phyloP scores from a whole-genome alignment of 352 stramenopile species.

The Proteromonas lacertae region DNA sequence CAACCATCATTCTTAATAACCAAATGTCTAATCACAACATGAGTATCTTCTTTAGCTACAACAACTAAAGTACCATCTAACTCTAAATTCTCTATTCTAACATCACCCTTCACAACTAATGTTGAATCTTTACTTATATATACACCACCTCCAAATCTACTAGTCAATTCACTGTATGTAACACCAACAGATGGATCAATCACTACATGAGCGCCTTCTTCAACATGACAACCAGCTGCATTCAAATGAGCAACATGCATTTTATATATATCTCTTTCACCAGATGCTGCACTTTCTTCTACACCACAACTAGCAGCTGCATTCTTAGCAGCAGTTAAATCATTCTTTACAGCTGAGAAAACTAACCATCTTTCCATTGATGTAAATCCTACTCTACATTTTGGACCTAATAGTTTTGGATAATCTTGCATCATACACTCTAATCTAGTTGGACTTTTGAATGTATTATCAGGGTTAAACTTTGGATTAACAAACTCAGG shows the following conservation, averaged over 20 bases:
- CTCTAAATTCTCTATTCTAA: background rate
- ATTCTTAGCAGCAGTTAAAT: slow-evolving; percentile 12
- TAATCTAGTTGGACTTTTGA: slow-evolving; percentile 55
- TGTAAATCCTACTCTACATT: slow-evolving; percentile 42
- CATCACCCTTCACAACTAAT: slow-evolving; percentile 23
- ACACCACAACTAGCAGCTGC: slow-evolving; percentile 14
- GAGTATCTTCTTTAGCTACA: background rate
- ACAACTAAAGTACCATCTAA: background rate
- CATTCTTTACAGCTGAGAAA: slow-evolving; percentile 52
- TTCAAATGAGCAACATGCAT: slow-evolving; percentile 14
- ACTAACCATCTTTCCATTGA: slow-evolving; percentile 25
- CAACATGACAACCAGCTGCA: slow-evolving; percentile 14
- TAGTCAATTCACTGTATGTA: slow-evolving; percentile 18
- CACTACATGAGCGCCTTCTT: slow-evolving; percentile 18
- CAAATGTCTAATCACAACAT: too few species aligned
- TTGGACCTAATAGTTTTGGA: slow-evolving; percentile 25
- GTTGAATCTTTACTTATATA: slow-evolving; percentile 20
- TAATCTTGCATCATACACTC: slow-evolving; percentile 81
- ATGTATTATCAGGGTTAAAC: slow-evolving; percentile 39
- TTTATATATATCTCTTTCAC: slow-evolving; percentile 24
- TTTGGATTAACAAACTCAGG: slow-evolving; percentile 74
- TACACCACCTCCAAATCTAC: slow-evolving; percentile 17
- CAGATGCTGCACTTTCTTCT: slow-evolving; percentile 16
- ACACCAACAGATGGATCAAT: slow-evolving; percentile 15
- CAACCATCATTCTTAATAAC: too few species aligned